These are phyloP conservation scores for Calonectria henricotiae DNA, from an alignment of 2,329 filamentous ascomycete species.

Conservation along the genomic window DNA sequence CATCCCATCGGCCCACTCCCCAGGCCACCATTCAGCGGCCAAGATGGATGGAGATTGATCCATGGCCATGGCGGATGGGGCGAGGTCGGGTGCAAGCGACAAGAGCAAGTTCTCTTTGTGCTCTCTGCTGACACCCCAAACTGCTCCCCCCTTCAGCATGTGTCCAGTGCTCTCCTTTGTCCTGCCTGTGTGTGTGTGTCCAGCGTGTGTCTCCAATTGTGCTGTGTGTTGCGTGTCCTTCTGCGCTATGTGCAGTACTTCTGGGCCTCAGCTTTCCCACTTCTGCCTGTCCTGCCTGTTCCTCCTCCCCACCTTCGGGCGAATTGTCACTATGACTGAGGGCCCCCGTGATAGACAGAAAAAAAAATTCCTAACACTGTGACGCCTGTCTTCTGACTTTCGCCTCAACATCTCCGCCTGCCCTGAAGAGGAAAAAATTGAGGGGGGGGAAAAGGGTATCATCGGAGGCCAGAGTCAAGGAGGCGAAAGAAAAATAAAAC, in stretches of 20 bases:
- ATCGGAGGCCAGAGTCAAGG: conserved; percentile 42
- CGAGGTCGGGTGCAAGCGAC: conserved; percentile 33
- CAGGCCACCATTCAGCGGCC: conserved; percentile 49
- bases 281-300: conserved; percentile 43
- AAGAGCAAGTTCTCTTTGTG: conserved; percentile 37
- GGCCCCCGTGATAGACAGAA: conserved; percentile 50
- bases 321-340: conserved; percentile 49
- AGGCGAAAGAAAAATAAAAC: conserved; percentile 15
- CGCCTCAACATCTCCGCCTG: conserved; percentile 41
- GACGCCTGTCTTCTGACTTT: conserved; percentile 42
- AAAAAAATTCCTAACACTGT: conserved; percentile 22
- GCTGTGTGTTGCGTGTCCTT: conserved; percentile 32
- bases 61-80: conserved; percentile 36
- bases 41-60: conserved; percentile 35
- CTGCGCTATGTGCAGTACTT: conserved; percentile 28
- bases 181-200: conserved; percentile 34
- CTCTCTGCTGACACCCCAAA: conserved; percentile 52
- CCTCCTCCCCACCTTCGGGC: conserved; percentile 47
- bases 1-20: conserved; percentile 52
- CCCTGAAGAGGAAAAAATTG: conserved; percentile 38
- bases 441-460: conserved; percentile 23
- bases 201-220: conserved; percentile 33
- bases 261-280: conserved; percentile 36
- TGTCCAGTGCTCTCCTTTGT: neutral
- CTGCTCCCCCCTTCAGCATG: conserved; percentile 16